phyloP scores from a whole-genome alignment of 1,139 yeast genomes.

The Taphrina wiesneri region DNA sequence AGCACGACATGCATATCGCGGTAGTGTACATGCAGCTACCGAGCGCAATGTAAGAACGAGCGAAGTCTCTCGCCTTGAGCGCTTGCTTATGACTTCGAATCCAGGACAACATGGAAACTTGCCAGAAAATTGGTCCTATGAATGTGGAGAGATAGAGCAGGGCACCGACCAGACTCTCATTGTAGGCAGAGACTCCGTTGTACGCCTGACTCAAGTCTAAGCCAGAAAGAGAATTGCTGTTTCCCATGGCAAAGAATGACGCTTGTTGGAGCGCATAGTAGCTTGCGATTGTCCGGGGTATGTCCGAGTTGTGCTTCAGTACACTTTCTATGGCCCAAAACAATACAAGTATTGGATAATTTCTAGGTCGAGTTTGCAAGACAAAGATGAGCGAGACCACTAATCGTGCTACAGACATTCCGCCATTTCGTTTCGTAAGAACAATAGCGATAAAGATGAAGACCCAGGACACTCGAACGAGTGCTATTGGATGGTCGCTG shows the following conservation, averaged over 20 bases:
- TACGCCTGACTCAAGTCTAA: constrained; percentile 88
- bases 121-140: constrained; percentile 75
- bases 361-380: constrained; percentile 66
- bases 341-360: constrained; percentile 68
- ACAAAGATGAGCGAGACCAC: constrained; percentile 59
- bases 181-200: constrained; percentile 75
- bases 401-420: not conserved
- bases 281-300: constrained; percentile 41
- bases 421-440: not conserved
- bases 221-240: constrained; percentile 88
- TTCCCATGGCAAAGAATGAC: constrained; percentile 83
- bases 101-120: constrained; percentile 51
- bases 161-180: constrained; percentile 70
- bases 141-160: constrained; percentile 80
- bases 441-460: not conserved
- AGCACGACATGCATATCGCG: constrained; percentile 62
- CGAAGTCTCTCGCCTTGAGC: not conserved
- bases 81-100: constrained; percentile 30
- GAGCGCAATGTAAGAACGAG: constrained; percentile 53
- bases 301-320: constrained; percentile 36
- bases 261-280: constrained; percentile 61
- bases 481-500: not conserved
- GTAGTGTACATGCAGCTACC: constrained; percentile 59
- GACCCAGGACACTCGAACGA: not conserved
- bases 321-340: constrained; percentile 50